A percentile compares a stretch with the other conserved stretches of the same genome.
Conservation (phyloP, 805 yeast species). For the Sungouiozyma ichnusensis region DNA sequence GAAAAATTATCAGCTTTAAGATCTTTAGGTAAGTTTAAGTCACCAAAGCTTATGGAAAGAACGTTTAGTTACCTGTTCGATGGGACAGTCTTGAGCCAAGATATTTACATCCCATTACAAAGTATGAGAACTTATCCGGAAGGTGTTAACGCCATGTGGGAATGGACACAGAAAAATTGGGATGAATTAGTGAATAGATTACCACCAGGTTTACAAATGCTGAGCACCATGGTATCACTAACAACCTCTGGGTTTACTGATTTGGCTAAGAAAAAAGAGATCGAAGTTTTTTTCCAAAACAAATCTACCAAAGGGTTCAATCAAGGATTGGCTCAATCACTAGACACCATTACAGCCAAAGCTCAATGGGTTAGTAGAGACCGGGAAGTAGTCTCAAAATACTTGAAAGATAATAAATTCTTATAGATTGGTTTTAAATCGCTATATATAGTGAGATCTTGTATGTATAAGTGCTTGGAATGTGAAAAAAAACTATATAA, state of each 20-base stretch:
- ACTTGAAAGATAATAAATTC: slow-evolving; percentile 33
- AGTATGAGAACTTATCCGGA: slow-evolving; percentile 53
- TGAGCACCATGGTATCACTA: slow-evolving; percentile 61
- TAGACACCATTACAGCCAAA: slow-evolving; percentile 49
- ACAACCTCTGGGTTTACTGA: slow-evolving; percentile 54
- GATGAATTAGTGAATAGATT: slow-evolving; percentile 50
- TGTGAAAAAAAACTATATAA: not conserved
- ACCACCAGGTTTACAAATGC: slow-evolving; percentile 75
- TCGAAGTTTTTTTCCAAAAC: slow-evolving; percentile 39
- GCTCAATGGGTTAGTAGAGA: slow-evolving; percentile 52
- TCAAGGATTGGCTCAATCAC: slow-evolving; percentile 53
- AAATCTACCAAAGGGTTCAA: slow-evolving; percentile 55
- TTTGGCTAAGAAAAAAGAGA: slow-evolving; percentile 39
- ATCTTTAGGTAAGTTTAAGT: slow-evolving; percentile 54
- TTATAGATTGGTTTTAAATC: not conserved
- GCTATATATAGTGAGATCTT: not conserved
- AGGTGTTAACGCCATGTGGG: slow-evolving; percentile 64
- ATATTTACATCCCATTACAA: slow-evolving; percentile 64
- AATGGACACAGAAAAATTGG: slow-evolving; percentile 69
- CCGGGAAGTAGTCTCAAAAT: slow-evolving; percentile 34
- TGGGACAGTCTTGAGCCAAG: slow-evolving; percentile 58
- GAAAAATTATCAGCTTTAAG: slow-evolving; percentile 63
- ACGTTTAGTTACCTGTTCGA: slow-evolving; percentile 47
- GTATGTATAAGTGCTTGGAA: not conserved
- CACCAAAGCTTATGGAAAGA: slow-evolving; percentile 41